These are phyloP conservation scores for Vigna radiata DNA, from an alignment of 306 rosid genomes.

Conservation along the genomic window DNA sequence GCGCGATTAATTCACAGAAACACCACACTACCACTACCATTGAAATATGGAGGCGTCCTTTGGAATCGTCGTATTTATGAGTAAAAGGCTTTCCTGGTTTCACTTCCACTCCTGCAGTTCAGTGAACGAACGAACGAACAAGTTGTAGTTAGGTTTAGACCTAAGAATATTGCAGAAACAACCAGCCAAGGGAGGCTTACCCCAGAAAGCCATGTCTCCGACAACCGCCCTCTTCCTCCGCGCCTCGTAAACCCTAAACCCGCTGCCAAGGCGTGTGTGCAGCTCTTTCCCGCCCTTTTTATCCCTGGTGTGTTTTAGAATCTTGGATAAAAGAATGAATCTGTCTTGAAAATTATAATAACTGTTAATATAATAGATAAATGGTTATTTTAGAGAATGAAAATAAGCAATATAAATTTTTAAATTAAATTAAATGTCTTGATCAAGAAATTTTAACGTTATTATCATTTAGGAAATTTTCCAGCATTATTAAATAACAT, in stretches of 20 bases:
- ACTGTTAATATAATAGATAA: too few species aligned
- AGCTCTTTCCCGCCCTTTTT: too few species aligned
- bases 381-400: too few species aligned
- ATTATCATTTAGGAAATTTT: too few species aligned
- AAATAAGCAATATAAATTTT: too few species aligned
- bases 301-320: too few species aligned
- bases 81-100: conserved; percentile 84
- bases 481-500: too few species aligned
- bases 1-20: background rate
- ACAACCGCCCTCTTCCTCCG: conserved; percentile 1
- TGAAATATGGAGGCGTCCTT: conserved; percentile 89
- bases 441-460: too few species aligned
- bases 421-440: too few species aligned
- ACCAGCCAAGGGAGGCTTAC: conserved; percentile 36
- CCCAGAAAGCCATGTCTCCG: conserved; percentile 81
- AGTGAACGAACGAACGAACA: background rate
- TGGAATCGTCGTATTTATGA: conserved; percentile 55
- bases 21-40: conserved; percentile 48
- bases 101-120: conserved; percentile 68
- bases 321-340: too few species aligned
- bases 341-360: too few species aligned
- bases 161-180: background rate
- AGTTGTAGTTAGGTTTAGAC: background rate
- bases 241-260: conserved; percentile 39
- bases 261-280: too few species aligned